phyloP scores from a whole-genome alignment of 768 basidiomycete genomes.

The Calocybe indica region DNA sequence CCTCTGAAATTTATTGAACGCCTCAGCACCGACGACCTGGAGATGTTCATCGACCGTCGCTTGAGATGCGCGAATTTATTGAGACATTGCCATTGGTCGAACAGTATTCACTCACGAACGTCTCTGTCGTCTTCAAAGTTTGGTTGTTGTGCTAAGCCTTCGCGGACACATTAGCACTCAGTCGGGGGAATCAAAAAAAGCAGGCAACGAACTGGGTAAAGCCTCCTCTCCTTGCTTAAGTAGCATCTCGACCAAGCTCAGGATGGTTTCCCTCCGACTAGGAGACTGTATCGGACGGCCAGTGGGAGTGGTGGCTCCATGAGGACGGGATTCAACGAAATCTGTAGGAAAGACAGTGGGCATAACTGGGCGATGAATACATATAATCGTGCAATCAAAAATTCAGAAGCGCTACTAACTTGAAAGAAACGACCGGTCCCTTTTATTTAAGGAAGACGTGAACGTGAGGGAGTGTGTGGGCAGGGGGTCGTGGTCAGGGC shows the following conservation, averaged over 20 bases:
- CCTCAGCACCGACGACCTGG: slow-evolving; percentile 61
- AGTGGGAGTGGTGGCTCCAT: slow-evolving; percentile 16
- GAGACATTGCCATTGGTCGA: not conserved
- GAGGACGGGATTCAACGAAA: slow-evolving; percentile 11
- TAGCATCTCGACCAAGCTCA: slow-evolving; percentile 47
- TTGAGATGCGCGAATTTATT: slow-evolving; percentile 11
- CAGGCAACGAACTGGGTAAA: slow-evolving; percentile 21
- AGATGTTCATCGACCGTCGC: slow-evolving; percentile 65
- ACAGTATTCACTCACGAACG: slow-evolving; percentile 45
- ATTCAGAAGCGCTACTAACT: no score
- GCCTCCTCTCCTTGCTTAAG: slow-evolving; percentile 29
- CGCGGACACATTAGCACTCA: not conserved
- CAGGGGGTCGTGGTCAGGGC: slow-evolving; percentile 10
- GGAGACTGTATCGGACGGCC: slow-evolving; percentile 21
- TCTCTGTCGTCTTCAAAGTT: slow-evolving; percentile 61
- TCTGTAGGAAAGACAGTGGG: slow-evolving; percentile 14
- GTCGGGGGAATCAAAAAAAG: not conserved
- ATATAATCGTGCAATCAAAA: no score
- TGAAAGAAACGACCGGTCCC: not conserved
- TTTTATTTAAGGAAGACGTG: slow-evolving; percentile 1
- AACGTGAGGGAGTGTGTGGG: slow-evolving; percentile 4
- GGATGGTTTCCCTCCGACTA: slow-evolving; percentile 39
- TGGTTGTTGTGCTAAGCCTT: slow-evolving; percentile 33
- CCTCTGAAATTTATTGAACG: slow-evolving; percentile 61
- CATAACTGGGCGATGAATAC: slow-evolving; percentile 4